These are phyloP conservation scores for Mycena leptocephala DNA, from an alignment of 768 basidiomycete species.

Conservation along the genomic window DNA sequence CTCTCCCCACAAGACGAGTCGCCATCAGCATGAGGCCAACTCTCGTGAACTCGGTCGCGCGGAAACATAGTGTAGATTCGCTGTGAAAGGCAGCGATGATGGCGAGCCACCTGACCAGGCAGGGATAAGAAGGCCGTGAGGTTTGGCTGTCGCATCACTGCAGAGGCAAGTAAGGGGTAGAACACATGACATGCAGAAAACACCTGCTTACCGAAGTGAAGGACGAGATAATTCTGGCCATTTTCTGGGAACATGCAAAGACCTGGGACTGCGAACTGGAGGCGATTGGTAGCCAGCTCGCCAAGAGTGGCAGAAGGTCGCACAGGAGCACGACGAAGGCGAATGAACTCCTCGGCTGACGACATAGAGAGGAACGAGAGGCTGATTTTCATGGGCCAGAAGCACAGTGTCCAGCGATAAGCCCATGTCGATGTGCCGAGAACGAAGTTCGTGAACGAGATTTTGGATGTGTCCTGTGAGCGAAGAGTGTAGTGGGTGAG, in stretches of 20 bases:
- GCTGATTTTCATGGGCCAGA: conserved; percentile 4
- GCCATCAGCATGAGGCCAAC: conserved; percentile 14
- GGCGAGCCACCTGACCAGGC: conserved; percentile 3
- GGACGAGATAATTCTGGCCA: background rate
- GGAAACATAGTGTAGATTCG: conserved; percentile 15
- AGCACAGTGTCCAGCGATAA: background rate
- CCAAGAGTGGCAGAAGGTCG: background rate
- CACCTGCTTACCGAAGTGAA: conserved; percentile 4
- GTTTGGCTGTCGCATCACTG: background rate
- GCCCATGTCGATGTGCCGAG: background rate
- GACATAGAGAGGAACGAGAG: background rate
- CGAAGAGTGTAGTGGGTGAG: background rate
- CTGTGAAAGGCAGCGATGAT: conserved; percentile 4
- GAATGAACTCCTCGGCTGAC: background rate
- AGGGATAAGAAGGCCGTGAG: conserved; percentile 4
- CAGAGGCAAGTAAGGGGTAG: background rate
- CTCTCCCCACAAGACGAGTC: conserved; percentile 17
- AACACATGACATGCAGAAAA: background rate
- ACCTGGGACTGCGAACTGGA: conserved; percentile 18
- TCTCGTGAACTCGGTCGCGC: conserved; percentile 10
- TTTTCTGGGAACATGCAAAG: background rate
- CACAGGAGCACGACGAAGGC: background rate
- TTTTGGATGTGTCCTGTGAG: background rate
- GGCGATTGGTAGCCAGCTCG: conserved; percentile 9
- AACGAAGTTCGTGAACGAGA: background rate